These are phyloP conservation scores for Aspergillus hancockii DNA, from an alignment of 495 filamentous ascomycete species.

Conservation along the genomic window DNA sequence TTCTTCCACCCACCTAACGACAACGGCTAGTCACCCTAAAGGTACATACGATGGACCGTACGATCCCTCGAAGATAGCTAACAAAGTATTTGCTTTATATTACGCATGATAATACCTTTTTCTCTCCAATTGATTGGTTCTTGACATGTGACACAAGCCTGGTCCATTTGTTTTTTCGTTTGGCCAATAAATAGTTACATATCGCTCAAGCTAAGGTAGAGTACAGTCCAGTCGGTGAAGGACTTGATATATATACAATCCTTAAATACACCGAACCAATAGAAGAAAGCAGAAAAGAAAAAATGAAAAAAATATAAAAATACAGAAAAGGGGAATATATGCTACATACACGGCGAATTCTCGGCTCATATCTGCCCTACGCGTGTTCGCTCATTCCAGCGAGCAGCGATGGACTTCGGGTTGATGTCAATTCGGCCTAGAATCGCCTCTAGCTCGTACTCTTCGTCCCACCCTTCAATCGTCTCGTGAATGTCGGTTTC, in stretches of 20 bases:
- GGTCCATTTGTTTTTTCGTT: neutral
- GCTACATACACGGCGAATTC: neutral
- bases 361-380: conserved; percentile 4
- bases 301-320: neutral
- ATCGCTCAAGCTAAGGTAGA: neutral
- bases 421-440: conserved; percentile 19
- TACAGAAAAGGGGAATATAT: neutral
- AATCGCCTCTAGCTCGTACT: conserved; percentile 29
- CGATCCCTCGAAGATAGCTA: neutral
- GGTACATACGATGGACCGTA: conserved; percentile 6
- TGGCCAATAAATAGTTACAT: neutral
- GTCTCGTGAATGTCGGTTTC: conserved; percentile 9
- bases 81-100: neutral
- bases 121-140: neutral
- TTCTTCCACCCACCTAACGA: conserved; percentile 14
- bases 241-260: conserved; percentile 14
- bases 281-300: neutral
- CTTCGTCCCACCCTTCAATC: conserved; percentile 32
- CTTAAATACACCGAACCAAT: neutral
- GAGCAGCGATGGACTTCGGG: conserved; percentile 8
- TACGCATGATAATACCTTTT: neutral
- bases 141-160: neutral
- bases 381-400: conserved; percentile 19
- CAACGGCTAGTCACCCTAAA: neutral
- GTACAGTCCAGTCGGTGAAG: neutral